Base-by-base conservation (phyloP, 1,139 yeast genomes). In the Geotrichum reessii region DNA sequence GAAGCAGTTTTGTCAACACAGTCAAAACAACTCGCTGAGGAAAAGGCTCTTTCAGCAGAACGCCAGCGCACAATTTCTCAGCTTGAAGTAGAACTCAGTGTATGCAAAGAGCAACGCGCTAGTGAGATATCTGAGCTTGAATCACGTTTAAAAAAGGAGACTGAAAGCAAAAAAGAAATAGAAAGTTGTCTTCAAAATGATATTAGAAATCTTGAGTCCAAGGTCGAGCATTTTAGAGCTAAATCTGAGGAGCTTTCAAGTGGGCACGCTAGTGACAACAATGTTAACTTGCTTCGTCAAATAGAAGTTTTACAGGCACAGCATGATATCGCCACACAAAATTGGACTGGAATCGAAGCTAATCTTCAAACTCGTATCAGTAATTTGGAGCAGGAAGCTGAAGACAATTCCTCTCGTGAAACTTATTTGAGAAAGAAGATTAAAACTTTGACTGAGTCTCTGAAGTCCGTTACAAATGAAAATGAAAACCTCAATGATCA, bases 261-360 rank as follows among this genome's bases (percentile, higher is more conserved):
- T 8, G 70, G 67, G 3, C 54, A 57, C 4, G 59, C 64, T 12
- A 66, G 63, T 17, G 62, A 63, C 0, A 62, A 69, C n/a, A 61
- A 61, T 14, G 69, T 66, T 19, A 68, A 68, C 42, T 60, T 72
- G 21, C 63, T 73, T 42, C 69, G 73, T 11, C 74, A 80, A 54
- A 77, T 82, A 62, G 87, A 83, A 58, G 76, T 78, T 17, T 69
- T 87, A 27, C 92, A 86, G 66, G 76, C 81, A 11, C 91, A 86
- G 66, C 86, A 85, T 67, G 76, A 84, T 7, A 78, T 83, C 24
- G 86, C 91, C 0, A 81, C 81, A 56, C 84, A 81, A 58, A 84
- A 82, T 66, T 86, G 91, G 90, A 79, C 81, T 56, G 74, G 79
- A 14, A 79, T 84, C 46, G 92, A 87, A 66, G 73, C 81, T 31